Conservation (phyloP, 441 rosid species). For the Croton setiger region DNA sequence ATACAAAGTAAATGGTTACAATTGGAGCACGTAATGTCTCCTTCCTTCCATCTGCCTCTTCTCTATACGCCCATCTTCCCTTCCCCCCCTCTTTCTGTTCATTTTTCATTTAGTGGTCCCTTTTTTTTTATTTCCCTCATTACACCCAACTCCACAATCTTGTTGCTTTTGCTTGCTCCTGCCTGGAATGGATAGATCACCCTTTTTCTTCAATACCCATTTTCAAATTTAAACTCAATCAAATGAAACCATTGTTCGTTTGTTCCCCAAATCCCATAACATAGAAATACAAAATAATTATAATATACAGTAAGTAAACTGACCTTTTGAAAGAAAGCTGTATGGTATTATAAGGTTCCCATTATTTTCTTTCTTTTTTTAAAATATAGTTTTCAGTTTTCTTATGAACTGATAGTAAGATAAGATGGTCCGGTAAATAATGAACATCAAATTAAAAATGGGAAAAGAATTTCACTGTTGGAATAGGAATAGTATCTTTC, state of each 20-base stretch:
- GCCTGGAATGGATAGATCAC: slow-evolving; percentile 9
- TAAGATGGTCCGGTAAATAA: background rate
- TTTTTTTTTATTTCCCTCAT: slow-evolving; percentile 7
- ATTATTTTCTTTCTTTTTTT: no score
- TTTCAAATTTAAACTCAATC: no score
- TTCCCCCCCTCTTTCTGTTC: slow-evolving; percentile 18
- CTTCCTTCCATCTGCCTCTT: slow-evolving; percentile 50
- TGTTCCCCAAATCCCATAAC: slow-evolving; percentile 21
- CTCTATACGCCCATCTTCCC: slow-evolving; percentile 36
- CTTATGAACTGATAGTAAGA: background rate
- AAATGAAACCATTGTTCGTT: no score
- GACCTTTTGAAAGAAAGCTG: no score
- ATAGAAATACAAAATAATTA: background rate
- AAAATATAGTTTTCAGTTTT: no score
- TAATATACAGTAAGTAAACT: no score
- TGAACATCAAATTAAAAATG: background rate
- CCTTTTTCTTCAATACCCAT: slow-evolving; percentile 8
- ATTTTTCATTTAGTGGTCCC: slow-evolving; percentile 37
- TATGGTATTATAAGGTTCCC: background rate
- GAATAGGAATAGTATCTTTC: slow-evolving; percentile 1
- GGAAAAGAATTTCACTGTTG: background rate
- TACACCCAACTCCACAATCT: slow-evolving; percentile 30
- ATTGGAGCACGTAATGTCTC: slow-evolving; percentile 58
- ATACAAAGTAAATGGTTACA: slow-evolving; percentile 47
- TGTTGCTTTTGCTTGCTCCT: background rate